Evolutionary conservation across 2,329 filamentous ascomycete genomes (phyloP).

Genomic region (Neonectria faginata): DNA sequence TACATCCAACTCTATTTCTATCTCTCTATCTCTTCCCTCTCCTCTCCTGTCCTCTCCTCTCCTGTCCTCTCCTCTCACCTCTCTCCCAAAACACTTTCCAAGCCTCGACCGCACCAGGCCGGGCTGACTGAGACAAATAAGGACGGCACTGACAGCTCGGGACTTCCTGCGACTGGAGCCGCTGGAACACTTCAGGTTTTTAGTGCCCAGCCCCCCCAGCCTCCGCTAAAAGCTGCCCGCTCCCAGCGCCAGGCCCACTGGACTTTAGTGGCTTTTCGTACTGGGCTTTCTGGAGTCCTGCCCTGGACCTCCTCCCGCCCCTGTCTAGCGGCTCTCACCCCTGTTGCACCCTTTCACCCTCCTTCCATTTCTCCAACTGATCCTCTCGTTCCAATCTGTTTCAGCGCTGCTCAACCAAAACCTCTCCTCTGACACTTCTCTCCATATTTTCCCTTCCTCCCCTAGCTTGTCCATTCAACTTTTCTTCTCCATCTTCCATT

Average conservation of each 20-base stretch:
- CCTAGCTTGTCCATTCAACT: conserved; percentile 2
- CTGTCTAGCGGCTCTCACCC: conserved; percentile 4
- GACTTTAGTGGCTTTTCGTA: neutral
- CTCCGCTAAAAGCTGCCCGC: conserved; percentile 18
- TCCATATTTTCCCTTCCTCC: conserved; percentile 10
- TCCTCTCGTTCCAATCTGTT: conserved; percentile 35
- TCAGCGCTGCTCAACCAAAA: conserved; percentile 34
- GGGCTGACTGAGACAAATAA: conserved; percentile 11
- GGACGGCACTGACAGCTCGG: conserved; percentile 11
- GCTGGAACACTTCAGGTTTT: conserved; percentile 8
- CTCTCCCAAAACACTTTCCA: conserved; percentile 10
- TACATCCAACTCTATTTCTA: neutral
- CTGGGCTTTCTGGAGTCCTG: neutral
- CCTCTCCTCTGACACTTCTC: conserved; percentile 24
- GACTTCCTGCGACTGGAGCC: conserved; percentile 14
- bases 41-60: neutral
- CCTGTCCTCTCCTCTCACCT: neutral
- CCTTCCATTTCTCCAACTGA: conserved; percentile 33
- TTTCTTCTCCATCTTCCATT: conserved; percentile 22
- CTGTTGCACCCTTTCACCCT: conserved; percentile 20
- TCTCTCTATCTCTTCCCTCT: neutral
- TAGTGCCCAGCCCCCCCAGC: conserved; percentile 16
- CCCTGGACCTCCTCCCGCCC: conserved; percentile 3
- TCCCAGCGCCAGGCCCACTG: neutral
- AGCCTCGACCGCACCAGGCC: conserved; percentile 5